A percentile compares a stretch with the other conserved stretches of the same genome.
Conservation (phyloP, 2,329 filamentous ascomycete species). For the Sporothrix globosa region DNA sequence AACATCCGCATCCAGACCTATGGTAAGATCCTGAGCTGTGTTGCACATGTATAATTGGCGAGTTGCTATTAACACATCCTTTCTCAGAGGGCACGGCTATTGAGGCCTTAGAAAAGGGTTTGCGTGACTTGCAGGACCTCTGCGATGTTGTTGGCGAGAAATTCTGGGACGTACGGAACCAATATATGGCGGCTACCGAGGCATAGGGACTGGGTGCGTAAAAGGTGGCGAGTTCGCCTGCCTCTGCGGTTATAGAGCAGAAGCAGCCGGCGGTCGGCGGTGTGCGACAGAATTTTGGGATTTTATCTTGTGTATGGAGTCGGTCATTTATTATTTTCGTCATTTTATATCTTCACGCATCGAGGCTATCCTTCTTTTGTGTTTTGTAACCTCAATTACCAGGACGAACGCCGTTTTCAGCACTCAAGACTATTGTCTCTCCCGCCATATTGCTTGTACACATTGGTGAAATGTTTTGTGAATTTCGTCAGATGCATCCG, state of each 20-base stretch:
- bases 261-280: not conserved
- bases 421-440: not conserved
- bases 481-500: conserved; percentile 17
- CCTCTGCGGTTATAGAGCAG: not conserved
- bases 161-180: conserved; percentile 70
- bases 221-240: not conserved
- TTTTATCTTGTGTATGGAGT: conserved; percentile 19
- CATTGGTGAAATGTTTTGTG: not conserved
- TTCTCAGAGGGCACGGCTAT: conserved; percentile 75
- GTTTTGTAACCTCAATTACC: too few species aligned
- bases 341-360: not conserved
- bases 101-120: conserved; percentile 85
- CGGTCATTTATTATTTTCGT: not conserved
- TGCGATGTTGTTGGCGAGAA: conserved; percentile 94
- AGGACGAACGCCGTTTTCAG: not conserved
- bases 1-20: conserved; percentile 97
- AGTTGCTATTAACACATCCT: not conserved
- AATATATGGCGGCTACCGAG: conserved; percentile 48
- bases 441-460: not conserved
- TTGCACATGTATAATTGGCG: not conserved
- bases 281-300: not conserved
- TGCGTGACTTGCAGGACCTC: conserved; percentile 84
- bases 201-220: conserved; percentile 12
- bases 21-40: conserved; percentile 57
- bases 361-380: too few species aligned